Conservation (phyloP, 2,329 filamentous ascomycete genomes). For the Magnaporthiopsis rhizophila region DNA sequence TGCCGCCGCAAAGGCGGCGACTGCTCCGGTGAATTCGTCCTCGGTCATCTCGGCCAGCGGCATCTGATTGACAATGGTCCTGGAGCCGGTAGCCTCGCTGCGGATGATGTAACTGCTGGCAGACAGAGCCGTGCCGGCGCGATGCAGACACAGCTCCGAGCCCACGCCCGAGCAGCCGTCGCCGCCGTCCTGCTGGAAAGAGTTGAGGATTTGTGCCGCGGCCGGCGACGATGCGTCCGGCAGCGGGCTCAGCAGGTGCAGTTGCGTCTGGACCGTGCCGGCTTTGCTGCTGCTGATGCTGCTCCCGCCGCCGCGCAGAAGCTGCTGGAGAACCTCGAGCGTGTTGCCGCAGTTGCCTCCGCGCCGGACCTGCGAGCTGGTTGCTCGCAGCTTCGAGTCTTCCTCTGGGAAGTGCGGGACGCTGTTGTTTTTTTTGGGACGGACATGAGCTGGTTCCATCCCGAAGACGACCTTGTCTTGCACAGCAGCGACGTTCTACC, state of each 20-base stretch:
- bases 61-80: conserved; percentile 66
- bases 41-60: conserved; percentile 59
- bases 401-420: conserved; percentile 60
- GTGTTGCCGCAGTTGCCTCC: conserved; percentile 69
- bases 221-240: conserved; percentile 44
- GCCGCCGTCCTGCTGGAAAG: conserved; percentile 33
- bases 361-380: conserved; percentile 47
- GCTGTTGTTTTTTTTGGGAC: conserved; percentile 27
- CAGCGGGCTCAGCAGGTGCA: conserved; percentile 43
- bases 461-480: background rate
- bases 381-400: conserved; percentile 65
- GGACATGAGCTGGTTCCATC: background rate
- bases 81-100: conserved; percentile 47
- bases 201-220: conserved; percentile 42
- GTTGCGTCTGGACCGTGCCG: conserved; percentile 15
- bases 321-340: conserved; percentile 61
- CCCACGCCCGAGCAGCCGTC: conserved; percentile 27
- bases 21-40: conserved; percentile 47
- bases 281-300: background rate
- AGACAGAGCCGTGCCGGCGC: conserved; percentile 43
- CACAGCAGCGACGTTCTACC: conserved; percentile 14
- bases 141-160: conserved; percentile 51
- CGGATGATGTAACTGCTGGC: conserved; percentile 65
- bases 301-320: conserved; percentile 27
- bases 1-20: conserved; percentile 24